These are phyloP conservation scores for Coemansia sp. DNA, from an alignment of 192 early-diverging fungal genomes.

Conservation along the genomic window DNA sequence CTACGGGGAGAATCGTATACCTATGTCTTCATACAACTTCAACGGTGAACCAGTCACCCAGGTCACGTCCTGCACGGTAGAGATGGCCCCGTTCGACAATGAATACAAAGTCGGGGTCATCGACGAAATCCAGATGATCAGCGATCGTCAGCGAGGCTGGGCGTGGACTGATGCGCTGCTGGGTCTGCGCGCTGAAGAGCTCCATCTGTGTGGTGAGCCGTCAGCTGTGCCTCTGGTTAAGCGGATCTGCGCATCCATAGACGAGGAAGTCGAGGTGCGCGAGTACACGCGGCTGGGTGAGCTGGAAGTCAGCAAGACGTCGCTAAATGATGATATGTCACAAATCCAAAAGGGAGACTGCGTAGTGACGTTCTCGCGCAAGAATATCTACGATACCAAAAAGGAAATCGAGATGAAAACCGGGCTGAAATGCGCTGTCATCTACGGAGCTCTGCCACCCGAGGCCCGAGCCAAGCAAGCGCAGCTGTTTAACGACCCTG, in stretches of 20 bases:
- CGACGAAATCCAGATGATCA: slow-evolving; percentile 98
- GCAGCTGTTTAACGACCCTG: slow-evolving; percentile 82
- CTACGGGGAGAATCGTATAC: slow-evolving; percentile 25
- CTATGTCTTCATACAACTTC: slow-evolving; percentile 22
- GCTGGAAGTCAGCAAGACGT: slow-evolving; percentile 57
- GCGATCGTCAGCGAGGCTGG: slow-evolving; percentile 83
- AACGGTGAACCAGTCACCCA: slow-evolving; percentile 34
- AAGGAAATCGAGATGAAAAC: slow-evolving; percentile 72
- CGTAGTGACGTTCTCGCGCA: slow-evolving; percentile 86
- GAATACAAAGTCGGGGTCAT: slow-evolving; percentile 82
- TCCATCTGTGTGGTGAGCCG: slow-evolving; percentile 93
- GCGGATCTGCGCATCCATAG: slow-evolving; percentile 65
- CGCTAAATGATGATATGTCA: slow-evolving; percentile 58
- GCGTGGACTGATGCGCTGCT: slow-evolving; percentile 92
- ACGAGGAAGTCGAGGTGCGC: slow-evolving; percentile 79
- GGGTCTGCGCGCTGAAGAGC: slow-evolving; percentile 73
- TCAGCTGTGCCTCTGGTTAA: slow-evolving; percentile 80
- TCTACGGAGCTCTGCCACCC: slow-evolving; percentile 92
- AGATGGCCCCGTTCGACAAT: slow-evolving; percentile 70
- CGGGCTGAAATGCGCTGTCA: slow-evolving; percentile 78
- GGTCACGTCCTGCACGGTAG: slow-evolving; percentile 79
- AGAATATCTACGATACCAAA: slow-evolving; percentile 78
- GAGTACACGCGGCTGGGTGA: slow-evolving; percentile 77
- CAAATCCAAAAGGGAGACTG: slow-evolving; percentile 80
- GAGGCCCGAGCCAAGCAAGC: slow-evolving; percentile 90